Evolutionary conservation across 1,139 yeast genomes (phyloP), one percentile per base, ranked within the genome.

Genomic region (Sugiyamaella neomexicana): DNA sequence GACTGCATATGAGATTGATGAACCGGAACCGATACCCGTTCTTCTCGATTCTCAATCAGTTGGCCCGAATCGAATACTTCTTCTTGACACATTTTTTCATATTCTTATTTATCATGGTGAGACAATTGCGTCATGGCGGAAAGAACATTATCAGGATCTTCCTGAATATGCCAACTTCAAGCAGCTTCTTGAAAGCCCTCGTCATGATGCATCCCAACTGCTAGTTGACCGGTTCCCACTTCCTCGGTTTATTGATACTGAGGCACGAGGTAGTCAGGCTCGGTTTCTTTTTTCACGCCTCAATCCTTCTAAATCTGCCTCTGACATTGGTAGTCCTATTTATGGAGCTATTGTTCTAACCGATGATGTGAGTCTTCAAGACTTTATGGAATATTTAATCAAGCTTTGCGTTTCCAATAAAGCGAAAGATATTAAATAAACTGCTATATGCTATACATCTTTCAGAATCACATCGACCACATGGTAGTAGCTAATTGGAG

Each of bases 231-330:
- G 93, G 58, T 84, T 83, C 73, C 90, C 90, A 15, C 73, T 85
- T 58, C 90, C 90, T 1, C 73, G 90, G 60, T 85, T 83, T 62
- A 82, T 85, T 55, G 89, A 84, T 65, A 82, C 88, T 48, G 88
- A 85, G 60, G 89, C 85, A 63, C 86, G 89, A 46, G 90, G 89
- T 1, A 82, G 88, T 0, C 93, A 86, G 63, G 89, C 93, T 0
- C 76, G 95, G 65, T 86, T 86, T 66, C 73, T 86, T 58, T 80
- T 83, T 78, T 85, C 90, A 2, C 83, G 85, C 66, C 73, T 86
- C 63, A 86, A 86, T 66, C 95, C 95, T 15, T 80, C 89, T 23
- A 81, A 84, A 10, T 80, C 81, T 46, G 83, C 83, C 62, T 77
- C 80, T 37, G 71, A 47, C 64, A 72, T 59, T 73, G 60, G 72